phyloP scores from a whole-genome alignment of 257 asterid species.

The Solanum peruvianum region DNA sequence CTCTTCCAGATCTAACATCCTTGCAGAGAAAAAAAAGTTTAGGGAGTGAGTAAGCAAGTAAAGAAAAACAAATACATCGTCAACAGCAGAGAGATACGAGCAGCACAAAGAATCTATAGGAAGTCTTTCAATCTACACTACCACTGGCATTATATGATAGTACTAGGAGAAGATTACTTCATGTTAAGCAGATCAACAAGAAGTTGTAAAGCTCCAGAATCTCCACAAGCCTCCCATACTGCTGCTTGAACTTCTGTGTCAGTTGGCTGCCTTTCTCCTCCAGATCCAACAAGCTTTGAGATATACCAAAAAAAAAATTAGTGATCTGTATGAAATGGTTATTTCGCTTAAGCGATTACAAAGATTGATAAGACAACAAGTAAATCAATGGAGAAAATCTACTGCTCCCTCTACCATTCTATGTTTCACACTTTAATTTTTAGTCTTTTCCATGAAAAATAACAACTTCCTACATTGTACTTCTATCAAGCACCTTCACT shows the following conservation, averaged over 20 bases:
- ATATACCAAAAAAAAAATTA: neutral
- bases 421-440: neutral
- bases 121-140: neutral
- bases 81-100: neutral
- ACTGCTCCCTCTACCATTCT: neutral
- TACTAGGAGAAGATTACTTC: constrained; percentile 36
- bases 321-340: neutral
- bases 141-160: neutral
- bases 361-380: neutral
- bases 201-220: constrained; percentile 74
- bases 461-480: neutral
- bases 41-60: neutral
- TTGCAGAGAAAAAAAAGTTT: constrained; percentile 5
- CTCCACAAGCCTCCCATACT: constrained; percentile 91
- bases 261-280: constrained; percentile 61
- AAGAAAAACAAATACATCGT: neutral
- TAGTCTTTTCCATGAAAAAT: neutral
- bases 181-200: constrained; percentile 80
- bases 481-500: neutral
- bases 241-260: constrained; percentile 74
- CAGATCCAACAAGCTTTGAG: constrained; percentile 61
- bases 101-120: neutral
- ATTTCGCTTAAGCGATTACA: neutral
- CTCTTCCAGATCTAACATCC: constrained; percentile 84
- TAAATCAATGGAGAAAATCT: neutral